Base-by-base conservation (phyloP, 306 rosid genomes). In the Fragaria iinumae region DNA sequence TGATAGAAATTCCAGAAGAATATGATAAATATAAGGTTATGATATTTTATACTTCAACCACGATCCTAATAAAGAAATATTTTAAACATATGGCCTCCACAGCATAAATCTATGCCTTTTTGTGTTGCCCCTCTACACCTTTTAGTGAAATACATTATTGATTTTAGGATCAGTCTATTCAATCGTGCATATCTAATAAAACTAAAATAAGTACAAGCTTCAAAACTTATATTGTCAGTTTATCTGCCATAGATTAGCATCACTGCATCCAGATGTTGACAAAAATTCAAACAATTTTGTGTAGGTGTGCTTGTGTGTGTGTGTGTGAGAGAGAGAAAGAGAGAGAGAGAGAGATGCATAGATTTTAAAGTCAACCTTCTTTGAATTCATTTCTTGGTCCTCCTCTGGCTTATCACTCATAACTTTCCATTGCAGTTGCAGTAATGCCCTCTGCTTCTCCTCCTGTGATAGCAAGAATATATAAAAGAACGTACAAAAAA, bases 391-490 rank as follows among this genome's bases (percentile, higher is more conserved):
- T 86, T 92, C 99, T 86, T 86, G 93, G 83, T 88, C 93, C 83
- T 92, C 96, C 76, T 87, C 92, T 69, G 89, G 89, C 73, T 89
- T 89, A 87, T 92, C 92, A 49, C 96, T 83, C 97, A 96, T 95
- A 83, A 92, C 98, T 88, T 86, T 91, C 99, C 98, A 96, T 86
- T 91, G 97, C 93, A 96, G 77, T 80, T 96, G 93, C 89, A 96
- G 82, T 77, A 96, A 85, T 74, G 98, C 92, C 84, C 90, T 91
- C 86, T 96, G 98, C 86, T 90, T 88, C 68, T 96, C 97, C 90
- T 96, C 99, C 99, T 89, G 85, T 76, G 76, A 81, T 73, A 78
- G 84, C 62, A 12, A 72, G 41, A 36, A 53, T 67, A 64, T 39
- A 18, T 72, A 68, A 63, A n/a, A 49, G 36, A 84, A 72, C n/a